Evolutionary conservation across 2,329 filamentous ascomycete species (phyloP).

Genomic region (Alternaria triticina): DNA sequence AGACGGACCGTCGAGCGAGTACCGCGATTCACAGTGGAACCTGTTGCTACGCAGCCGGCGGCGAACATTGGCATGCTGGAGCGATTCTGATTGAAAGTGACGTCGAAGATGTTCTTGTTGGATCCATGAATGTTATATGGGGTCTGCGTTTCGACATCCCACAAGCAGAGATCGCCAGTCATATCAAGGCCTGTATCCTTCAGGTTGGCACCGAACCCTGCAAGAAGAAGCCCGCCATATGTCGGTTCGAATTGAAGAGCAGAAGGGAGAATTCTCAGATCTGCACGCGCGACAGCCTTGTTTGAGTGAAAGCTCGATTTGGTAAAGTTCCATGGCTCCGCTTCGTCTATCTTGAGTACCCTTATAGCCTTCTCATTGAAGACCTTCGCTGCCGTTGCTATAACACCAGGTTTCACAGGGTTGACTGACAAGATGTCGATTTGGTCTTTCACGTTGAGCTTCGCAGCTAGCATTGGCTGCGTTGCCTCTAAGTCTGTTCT

Average conservation of each 20-base stretch:
- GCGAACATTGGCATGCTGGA: conserved; percentile 55
- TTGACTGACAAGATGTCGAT: conserved; percentile 61
- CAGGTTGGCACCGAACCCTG: conserved; percentile 58
- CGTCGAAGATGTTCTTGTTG: conserved; percentile 64
- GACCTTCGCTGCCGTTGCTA: conserved; percentile 58
- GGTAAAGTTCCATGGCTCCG: conserved; percentile 13
- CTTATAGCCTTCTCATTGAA: conserved; percentile 43
- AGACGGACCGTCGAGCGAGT: conserved; percentile 60
- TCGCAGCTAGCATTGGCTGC: conserved; percentile 25
- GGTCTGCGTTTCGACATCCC: conserved; percentile 55
- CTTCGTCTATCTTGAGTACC: conserved; percentile 32
- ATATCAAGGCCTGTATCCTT: conserved; percentile 43
- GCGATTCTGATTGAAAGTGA: conserved; percentile 60
- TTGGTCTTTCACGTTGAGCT: conserved; percentile 53
- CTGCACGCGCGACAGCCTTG: conserved; percentile 37
- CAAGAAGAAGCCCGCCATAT: conserved; percentile 55
- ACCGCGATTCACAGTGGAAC: conserved; percentile 43
- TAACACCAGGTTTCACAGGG: conserved; percentile 30
- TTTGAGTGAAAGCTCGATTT: conserved; percentile 33
- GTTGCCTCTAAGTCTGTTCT: conserved; percentile 38
- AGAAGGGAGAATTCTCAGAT: conserved; percentile 39
- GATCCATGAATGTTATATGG: conserved; percentile 54
- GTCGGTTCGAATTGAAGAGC: conserved; percentile 42
- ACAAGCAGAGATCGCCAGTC: conserved; percentile 61
- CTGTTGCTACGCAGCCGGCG: conserved; percentile 58